Evolutionary conservation across 306 rosid species (phyloP).

Genomic region (Vicia villosa): DNA sequence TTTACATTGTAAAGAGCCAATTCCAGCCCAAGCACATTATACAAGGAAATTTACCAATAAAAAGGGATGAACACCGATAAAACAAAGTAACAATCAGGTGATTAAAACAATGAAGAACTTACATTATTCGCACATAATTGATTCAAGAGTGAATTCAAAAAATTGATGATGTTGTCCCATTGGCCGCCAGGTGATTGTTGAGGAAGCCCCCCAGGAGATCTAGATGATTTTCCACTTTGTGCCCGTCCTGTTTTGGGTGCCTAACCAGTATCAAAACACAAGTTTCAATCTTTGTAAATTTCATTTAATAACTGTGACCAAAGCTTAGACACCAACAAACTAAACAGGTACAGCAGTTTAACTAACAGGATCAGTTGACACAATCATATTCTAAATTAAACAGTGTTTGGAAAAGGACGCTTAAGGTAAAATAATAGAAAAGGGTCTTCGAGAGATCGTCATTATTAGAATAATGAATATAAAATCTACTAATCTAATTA

Average conservation of each 20-base stretch:
- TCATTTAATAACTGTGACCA: not conserved
- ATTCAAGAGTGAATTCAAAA: slow-evolving; percentile 84
- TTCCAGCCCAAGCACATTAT: slow-evolving; percentile 8
- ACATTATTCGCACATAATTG: slow-evolving; percentile 73
- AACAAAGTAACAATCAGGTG: slow-evolving; percentile 7
- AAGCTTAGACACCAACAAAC: slow-evolving; percentile 4
- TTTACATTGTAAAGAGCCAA: not conserved
- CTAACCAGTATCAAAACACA: slow-evolving; percentile 45
- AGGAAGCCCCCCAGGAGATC: slow-evolving; percentile 76
- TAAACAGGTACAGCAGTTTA: not conserved
- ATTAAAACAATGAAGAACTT: slow-evolving; percentile 39
- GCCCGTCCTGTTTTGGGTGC: slow-evolving; percentile 85
- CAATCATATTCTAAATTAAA: not conserved
- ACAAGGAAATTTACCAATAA: slow-evolving; percentile 9
- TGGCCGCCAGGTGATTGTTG: slow-evolving; percentile 78
- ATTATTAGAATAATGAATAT: slow-evolving; percentile 2
- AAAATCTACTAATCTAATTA: slow-evolving; percentile 7
- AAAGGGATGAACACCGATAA: slow-evolving; percentile 14
- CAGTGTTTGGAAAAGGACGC: not conserved
- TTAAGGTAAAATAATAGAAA: not conserved
- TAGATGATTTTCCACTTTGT: slow-evolving; percentile 80
- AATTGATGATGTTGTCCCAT: slow-evolving; percentile 89
- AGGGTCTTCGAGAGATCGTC: not conserved
- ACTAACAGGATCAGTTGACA: not conserved
- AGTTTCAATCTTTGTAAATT: not conserved